A percentile compares a stretch with the other conserved stretches of the same genome.
Conservation (phyloP, 129 eudicot genomes). For the Scalesia atractyloides region DNA sequence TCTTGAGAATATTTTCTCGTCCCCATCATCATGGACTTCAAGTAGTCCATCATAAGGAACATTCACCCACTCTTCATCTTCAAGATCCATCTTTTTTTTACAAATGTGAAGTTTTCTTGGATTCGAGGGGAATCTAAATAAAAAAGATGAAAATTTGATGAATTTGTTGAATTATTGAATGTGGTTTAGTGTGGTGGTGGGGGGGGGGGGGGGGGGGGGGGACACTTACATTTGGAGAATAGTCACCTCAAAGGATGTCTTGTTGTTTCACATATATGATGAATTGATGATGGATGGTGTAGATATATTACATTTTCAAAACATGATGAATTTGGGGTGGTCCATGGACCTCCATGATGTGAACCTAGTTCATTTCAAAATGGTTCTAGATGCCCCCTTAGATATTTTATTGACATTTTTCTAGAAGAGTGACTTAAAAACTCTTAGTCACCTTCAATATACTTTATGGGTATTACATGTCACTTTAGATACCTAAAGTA, state of each 20-base stretch:
- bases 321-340: constrained; percentile 29
- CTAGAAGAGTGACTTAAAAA: constrained; percentile 19
- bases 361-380: constrained; percentile 25
- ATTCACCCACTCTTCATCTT: constrained; percentile 78
- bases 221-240: constrained; percentile 35
- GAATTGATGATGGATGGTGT: no score
- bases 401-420: constrained; percentile 28
- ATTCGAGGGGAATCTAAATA: constrained; percentile 11
- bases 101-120: constrained; percentile 10
- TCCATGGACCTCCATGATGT: constrained; percentile 45
- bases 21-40: constrained; percentile 60
- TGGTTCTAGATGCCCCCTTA: constrained; percentile 18
- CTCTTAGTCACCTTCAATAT: constrained; percentile 12
- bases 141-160: constrained; percentile 1
- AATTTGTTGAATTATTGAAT: constrained; percentile 42
- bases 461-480: constrained; percentile 4
- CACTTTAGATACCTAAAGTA: constrained; percentile 18
- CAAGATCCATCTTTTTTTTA: constrained; percentile 61
- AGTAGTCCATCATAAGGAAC: constrained; percentile 67
- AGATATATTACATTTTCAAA: no score
- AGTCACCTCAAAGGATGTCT: constrained; percentile 45
- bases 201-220: no score
- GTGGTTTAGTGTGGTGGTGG: constrained; percentile 52
- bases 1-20: constrained; percentile 46
- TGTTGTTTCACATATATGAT: constrained; percentile 11